Base-by-base conservation (phyloP, 78 protist genomes). In the Speleostelium caveatum region DNA sequence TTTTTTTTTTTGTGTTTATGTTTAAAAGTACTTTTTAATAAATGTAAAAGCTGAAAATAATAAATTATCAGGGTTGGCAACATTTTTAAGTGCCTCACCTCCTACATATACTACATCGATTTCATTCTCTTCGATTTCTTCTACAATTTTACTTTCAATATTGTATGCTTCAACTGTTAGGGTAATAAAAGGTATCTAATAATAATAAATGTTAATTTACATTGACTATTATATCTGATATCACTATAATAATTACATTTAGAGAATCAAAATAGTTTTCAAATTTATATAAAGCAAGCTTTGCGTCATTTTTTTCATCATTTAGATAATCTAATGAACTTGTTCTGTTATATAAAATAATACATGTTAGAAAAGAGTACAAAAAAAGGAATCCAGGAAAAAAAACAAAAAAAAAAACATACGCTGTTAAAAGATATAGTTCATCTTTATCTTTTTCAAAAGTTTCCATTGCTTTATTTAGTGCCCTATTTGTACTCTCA, bases 221-320 rank as follows among this genome's bases (percentile, higher is more conserved):
- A 24, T 74, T 8, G 22, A 32, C n/a, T 45, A 51, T 45, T 65
- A 42, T 77, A 8, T 63, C 10, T 16, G 7, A 26, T 45, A 24
- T 49, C 19, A 33, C 22, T 19, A 51, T n/a, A 71, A 1, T 1
- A 51, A 60, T 32, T 72, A 72, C 78, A 24, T 60, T 42, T 35
- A 73, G n/a, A 24, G 67, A 73, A 38, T 83, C 90, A 19, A 83
- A 59, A 45, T 83, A 83, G 38, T 69, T 60, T 83, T 83, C 77
- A 83, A 39, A 83, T 42, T 83, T 83, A 41, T 55, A 83, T 8
- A 83, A n/a, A 19, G 90, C 7, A 33, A 83, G 22, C 28, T 83
- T 83, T 69, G 90, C 90, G 42, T 69, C 65, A 14, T 83, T 83
- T 35, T 83, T 83, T 69, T 83, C 90, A 59, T 83, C 90, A 83